Evolutionary conservation across 768 basidiomycete genomes (phyloP), one percentile per base, ranked within the genome.

Genomic region (Serpula lacrymans): DNA sequence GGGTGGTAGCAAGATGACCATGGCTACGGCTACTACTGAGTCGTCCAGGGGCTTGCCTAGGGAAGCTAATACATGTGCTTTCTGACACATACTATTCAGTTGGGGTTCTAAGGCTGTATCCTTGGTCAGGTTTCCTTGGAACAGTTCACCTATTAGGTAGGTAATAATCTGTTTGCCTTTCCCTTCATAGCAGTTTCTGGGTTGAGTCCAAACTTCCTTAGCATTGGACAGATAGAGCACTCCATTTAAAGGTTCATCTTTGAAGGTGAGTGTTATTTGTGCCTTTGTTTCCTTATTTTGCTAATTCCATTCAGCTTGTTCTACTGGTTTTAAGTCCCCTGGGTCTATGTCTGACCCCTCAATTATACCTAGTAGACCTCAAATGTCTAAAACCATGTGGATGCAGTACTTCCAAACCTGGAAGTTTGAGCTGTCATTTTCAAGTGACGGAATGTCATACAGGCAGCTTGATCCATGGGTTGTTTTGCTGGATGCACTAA

Each of bases 221-320:
- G 53, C 46, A 7, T 37, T 30, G 10, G 3, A 28, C 2, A 37
- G 20, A 36, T 49, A 38, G 14, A 55, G 31, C 11, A 59, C 52
- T 14, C 50, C 35, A 35, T 37, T 50, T 1, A 57, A 41, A 0
- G 55, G 53, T 23, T 53, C 48, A 18, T 57, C 55, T 21, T 48
- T 47, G 11, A 57, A 37, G 6, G 55, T 57, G 13, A 57, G 53
- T 6, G 35, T 46, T 13, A 57, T 50, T 31, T 59, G 53, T 5
- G 48, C 51, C 3, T 29, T 17, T 1, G 54, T 50, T 37, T 57
- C 50, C 17, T 47, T 37, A 16, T 56, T 46, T 21, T 23, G 28
- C 12, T 20, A 14, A 3, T 34, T 2, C 43, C 43, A 45, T 2
- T 45, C 24, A 3, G 25, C 9, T 5, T 9, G 5, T 8, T 13